Conservation (phyloP, 192 early-diverging fungal genomes). For the Spinellus fusiger region DNA sequence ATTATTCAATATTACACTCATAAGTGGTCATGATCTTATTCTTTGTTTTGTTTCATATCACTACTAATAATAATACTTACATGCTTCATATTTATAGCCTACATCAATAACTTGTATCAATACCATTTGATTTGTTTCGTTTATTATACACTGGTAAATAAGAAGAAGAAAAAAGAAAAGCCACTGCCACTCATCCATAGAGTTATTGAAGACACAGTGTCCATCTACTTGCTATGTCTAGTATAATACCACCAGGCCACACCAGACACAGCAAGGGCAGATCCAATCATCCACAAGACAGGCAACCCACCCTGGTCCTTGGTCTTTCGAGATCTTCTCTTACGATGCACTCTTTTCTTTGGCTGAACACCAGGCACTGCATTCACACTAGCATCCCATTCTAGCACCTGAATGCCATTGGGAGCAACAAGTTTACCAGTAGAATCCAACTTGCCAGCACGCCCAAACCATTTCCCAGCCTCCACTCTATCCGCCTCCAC, state of each 20-base stretch:
- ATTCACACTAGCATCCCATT: slow-evolving; percentile 19
- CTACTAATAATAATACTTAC: too few species aligned
- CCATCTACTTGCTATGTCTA: slow-evolving; percentile 13
- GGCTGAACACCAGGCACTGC: not conserved
- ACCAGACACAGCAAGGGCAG: slow-evolving; percentile 21
- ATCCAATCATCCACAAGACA: slow-evolving; percentile 7
- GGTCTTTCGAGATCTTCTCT: not conserved
- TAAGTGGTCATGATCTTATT: too few species aligned
- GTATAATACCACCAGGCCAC: slow-evolving; percentile 24
- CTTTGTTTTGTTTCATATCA: too few species aligned
- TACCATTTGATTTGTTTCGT: too few species aligned
- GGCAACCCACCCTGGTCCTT: slow-evolving; percentile 1
- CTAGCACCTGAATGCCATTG: slow-evolving; percentile 8
- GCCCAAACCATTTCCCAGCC: slow-evolving; percentile 32
- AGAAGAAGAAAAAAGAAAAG: not conserved
- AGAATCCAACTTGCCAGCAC: slow-evolving; percentile 28
- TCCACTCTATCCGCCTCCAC: slow-evolving; percentile 20
- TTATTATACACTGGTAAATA: too few species aligned
- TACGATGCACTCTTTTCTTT: slow-evolving; percentile 6
- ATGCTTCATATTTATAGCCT: too few species aligned
- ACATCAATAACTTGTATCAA: too few species aligned
- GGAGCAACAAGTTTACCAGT: slow-evolving; percentile 23
- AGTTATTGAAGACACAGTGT: not conserved
- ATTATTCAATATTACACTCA: too few species aligned
- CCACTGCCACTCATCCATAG: not conserved